These are phyloP conservation scores for Aspergillus brunneoviolaceus DNA, from an alignment of 2,329 filamentous ascomycete genomes.

Conservation along the genomic window DNA sequence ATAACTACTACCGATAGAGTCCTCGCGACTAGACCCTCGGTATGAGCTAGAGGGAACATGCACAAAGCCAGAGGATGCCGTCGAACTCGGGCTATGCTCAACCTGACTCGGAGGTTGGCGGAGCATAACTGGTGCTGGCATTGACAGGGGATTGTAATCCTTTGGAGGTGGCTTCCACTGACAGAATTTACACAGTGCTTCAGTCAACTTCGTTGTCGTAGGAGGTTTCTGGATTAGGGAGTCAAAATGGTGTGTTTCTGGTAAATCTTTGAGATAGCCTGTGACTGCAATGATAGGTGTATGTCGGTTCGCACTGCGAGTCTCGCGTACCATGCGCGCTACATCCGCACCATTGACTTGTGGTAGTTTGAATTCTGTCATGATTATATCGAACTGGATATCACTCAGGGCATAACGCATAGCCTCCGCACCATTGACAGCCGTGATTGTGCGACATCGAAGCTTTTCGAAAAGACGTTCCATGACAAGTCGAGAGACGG, in stretches of 20 bases:
- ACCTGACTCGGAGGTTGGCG: conserved; percentile 62
- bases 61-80: conserved; percentile 72
- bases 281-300: conserved; percentile 97
- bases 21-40: conserved; percentile 75
- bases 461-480: conserved; percentile 95
- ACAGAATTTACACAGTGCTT: conserved; percentile 82
- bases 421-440: conserved; percentile 85
- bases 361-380: conserved; percentile 94
- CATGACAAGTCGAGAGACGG: conserved; percentile 97
- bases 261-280: conserved; percentile 95
- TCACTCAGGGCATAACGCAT: conserved; percentile 93
- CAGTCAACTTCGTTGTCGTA: conserved; percentile 83
- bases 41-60: conserved; percentile 72
- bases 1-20: conserved; percentile 79
- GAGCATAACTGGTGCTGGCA: conserved; percentile 60
- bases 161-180: conserved; percentile 84
- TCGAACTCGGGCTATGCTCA: conserved; percentile 82
- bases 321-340: conserved; percentile 95
- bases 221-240: conserved; percentile 95
- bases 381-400: conserved; percentile 98
- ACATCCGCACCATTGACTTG: conserved; percentile 95
- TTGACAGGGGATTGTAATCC: conserved; percentile 52
- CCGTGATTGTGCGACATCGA: conserved; percentile 89
- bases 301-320: conserved; percentile 88
- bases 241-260: conserved; percentile 93